Evolutionary conservation across 768 basidiomycete genomes (phyloP).

Genomic region (Termitomyces sp.): DNA sequence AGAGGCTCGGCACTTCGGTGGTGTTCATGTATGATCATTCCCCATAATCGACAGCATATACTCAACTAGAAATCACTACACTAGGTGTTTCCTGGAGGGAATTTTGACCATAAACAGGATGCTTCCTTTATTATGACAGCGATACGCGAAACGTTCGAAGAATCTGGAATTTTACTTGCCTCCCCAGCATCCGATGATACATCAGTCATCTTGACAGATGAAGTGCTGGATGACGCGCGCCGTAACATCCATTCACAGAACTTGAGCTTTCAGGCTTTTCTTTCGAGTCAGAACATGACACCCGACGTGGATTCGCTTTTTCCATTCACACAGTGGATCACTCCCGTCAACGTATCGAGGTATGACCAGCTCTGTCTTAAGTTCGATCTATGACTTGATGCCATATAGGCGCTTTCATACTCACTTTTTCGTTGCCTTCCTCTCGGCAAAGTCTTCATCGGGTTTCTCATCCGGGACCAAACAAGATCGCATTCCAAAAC

Average conservation of each 20-base stretch:
- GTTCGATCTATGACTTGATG: not conserved
- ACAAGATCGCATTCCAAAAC: slow-evolving; percentile 55
- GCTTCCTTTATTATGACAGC: slow-evolving; percentile 52
- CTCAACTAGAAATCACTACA: not conserved
- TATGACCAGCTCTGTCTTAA: slow-evolving; percentile 18
- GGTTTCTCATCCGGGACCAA: slow-evolving; percentile 49
- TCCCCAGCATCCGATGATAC: slow-evolving; percentile 22
- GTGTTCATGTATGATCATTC: slow-evolving; percentile 49
- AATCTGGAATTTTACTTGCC: slow-evolving; percentile 62
- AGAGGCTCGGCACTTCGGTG: slow-evolving; percentile 55
- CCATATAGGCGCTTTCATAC: slow-evolving; percentile 61
- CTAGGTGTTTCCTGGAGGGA: slow-evolving; percentile 77
- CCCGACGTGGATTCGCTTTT: slow-evolving; percentile 42
- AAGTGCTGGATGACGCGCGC: slow-evolving; percentile 46
- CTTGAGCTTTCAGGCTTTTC: slow-evolving; percentile 46
- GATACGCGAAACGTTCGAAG: slow-evolving; percentile 74
- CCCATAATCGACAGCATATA: not conserved
- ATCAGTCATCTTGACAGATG: slow-evolving; percentile 23
- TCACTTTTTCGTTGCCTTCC: slow-evolving; percentile 63
- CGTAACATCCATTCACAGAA: slow-evolving; percentile 48
- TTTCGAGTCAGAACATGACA: slow-evolving; percentile 36
- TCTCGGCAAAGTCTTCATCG: slow-evolving; percentile 34
- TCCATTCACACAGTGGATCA: slow-evolving; percentile 76
- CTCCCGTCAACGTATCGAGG: slow-evolving; percentile 52
- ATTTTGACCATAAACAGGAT: slow-evolving; percentile 58